Percentiles rank a stretch among this genome's conserved stretches.
phyloP scores from a whole-genome alignment of 2,329 filamentous ascomycete genomes.

The Ilyonectria robusta region DNA sequence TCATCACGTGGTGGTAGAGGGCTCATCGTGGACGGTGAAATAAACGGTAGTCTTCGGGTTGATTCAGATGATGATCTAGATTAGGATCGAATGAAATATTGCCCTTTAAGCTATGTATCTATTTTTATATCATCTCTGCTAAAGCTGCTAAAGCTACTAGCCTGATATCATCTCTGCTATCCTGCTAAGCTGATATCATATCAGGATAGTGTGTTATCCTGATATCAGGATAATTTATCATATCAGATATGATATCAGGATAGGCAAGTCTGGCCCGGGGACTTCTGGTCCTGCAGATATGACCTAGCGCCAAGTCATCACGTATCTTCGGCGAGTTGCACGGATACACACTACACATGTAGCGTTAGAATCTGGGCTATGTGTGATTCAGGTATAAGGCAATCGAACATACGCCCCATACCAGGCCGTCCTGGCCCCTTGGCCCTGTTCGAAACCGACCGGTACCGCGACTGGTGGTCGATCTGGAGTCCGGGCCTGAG shows the following conservation, averaged over 20 bases:
- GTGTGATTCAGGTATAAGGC: slow-evolving; percentile 27
- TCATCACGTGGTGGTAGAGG: too few relatives aligned
- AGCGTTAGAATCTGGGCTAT: slow-evolving; percentile 16
- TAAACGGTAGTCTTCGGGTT: too few relatives aligned
- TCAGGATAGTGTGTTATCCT: too few relatives aligned
- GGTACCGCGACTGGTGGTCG: slow-evolving; percentile 22
- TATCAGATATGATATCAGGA: background rate
- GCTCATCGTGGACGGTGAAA: too few relatives aligned
- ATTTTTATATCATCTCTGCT: too few relatives aligned
- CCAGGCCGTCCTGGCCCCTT: slow-evolving; percentile 4
- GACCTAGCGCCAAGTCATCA: slow-evolving; percentile 38
- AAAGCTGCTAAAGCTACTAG: too few relatives aligned
- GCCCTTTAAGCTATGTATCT: too few relatives aligned
- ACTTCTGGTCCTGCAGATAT: background rate
- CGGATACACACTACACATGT: background rate
- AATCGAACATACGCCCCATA: slow-evolving; percentile 21
- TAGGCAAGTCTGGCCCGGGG: slow-evolving; percentile 1
- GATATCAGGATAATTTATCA: too few relatives aligned
- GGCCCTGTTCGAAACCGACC: slow-evolving; percentile 1
- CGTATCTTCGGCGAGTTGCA: slow-evolving; percentile 16
- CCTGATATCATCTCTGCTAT: too few relatives aligned
- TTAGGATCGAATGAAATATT: too few relatives aligned
- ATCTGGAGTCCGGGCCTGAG: slow-evolving; percentile 21
- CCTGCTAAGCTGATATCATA: too few relatives aligned
- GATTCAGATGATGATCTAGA: too few relatives aligned